Conservation (phyloP, 768 basidiomycete species). For the Trametes coccinea region DNA sequence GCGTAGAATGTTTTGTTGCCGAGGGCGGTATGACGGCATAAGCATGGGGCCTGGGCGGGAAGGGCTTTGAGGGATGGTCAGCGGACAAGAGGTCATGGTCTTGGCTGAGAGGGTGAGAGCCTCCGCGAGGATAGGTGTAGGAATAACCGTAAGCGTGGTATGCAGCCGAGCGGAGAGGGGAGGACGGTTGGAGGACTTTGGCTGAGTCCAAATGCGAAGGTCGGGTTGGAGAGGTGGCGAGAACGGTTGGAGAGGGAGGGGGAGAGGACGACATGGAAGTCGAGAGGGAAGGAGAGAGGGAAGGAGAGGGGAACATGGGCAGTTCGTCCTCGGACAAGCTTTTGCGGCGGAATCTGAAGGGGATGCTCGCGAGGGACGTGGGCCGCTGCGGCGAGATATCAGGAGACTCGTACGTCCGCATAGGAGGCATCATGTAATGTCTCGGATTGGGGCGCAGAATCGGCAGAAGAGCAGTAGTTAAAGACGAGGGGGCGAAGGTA, state of each 20-base stretch:
- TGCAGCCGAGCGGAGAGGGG: conserved; percentile 2
- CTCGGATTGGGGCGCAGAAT: too few relatives aligned
- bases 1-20: background rate
- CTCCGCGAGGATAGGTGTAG: conserved; percentile 3
- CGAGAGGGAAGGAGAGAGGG: conserved; percentile 12
- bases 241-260: conserved; percentile 4
- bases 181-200: conserved; percentile 2
- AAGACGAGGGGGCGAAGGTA: background rate
- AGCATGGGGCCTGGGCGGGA: conserved; percentile 1
- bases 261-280: conserved; percentile 16
- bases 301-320: conserved; percentile 10
- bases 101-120: background rate
- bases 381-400: conserved; percentile 1
- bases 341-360: conserved; percentile 25
- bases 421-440: conserved; percentile 1
- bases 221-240: conserved; percentile 9
- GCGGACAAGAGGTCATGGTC: background rate
- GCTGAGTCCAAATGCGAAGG: conserved; percentile 1
- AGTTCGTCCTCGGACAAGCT: conserved; percentile 17
- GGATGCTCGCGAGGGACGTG: conserved; percentile 13
- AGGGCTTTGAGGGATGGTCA: background rate
- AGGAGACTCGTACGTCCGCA: conserved; percentile 3
- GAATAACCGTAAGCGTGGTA: conserved; percentile 12
- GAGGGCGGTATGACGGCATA: conserved; percentile 9
- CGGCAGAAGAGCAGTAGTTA: background rate